Conservation (phyloP, 495 filamentous ascomycete genomes). For the Daldinia bambusicola region DNA sequence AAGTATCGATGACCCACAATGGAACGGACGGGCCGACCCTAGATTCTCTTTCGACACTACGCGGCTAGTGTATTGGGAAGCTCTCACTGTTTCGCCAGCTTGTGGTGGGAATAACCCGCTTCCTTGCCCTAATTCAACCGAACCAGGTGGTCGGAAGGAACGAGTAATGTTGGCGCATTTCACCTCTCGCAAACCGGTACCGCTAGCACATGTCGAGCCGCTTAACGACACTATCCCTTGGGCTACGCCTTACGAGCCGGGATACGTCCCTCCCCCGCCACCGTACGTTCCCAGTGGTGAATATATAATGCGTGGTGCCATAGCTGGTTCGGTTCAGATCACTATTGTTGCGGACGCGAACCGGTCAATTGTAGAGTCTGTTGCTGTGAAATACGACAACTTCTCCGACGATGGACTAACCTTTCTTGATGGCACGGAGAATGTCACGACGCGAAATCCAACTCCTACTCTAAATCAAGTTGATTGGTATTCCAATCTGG, state of each 20-base stretch:
- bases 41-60: constrained; percentile 42
- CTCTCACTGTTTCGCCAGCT: constrained; percentile 12
- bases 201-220: background rate
- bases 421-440: background rate
- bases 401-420: background rate
- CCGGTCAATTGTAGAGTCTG: background rate
- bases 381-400: background rate
- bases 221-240: background rate
- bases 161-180: background rate
- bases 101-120: background rate
- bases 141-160: background rate
- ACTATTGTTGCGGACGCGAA: background rate
- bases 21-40: constrained; percentile 46
- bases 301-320: background rate
- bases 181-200: background rate
- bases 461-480: background rate
- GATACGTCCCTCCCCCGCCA: background rate
- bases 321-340: background rate
- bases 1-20: constrained; percentile 45
- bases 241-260: background rate
- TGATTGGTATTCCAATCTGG: background rate
- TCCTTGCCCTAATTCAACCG: background rate
- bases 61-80: constrained; percentile 40
- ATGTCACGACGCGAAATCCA: background rate
- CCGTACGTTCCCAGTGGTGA: background rate